Base-by-base conservation (phyloP, 495 filamentous ascomycete genomes). In the Aspergillus steynii region DNA sequence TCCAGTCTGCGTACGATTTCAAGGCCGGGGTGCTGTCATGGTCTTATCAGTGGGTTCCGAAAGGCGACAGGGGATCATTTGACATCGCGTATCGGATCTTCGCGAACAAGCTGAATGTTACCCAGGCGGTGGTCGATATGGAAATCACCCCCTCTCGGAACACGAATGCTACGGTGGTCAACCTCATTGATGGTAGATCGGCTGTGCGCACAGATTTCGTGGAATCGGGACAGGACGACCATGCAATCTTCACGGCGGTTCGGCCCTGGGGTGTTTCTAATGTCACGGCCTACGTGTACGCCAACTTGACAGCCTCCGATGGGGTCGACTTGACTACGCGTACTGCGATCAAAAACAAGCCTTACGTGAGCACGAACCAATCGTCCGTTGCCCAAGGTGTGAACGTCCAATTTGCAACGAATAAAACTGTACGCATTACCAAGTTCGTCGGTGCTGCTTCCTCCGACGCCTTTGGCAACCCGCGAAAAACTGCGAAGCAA, bases 21-120 rank as follows among this genome's bases (percentile, higher is more conserved):
- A 82, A 84, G 58, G 76, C 81, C 27, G 90, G 88, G 5, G 60
- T 88, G 34, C 72, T 86, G 55, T 81, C 77, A 2, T 92, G 90
- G 83, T 74, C 73, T 1, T 89, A 90, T 60, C 84, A 70, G 26
- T 93, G 90, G 90, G 83, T 77, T 2, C 90, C 89, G 2, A 61
- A 64, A 5, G 75, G 76, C 12, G 64, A 71, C 55, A 82, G 69
- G 52, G 74, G 76, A 1, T 77, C 80, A 0, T 86, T 84, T 60
- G 69, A 82, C 20, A 75, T 91, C 50, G 77, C 70, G 14, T 90
- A 87, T 69, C 79, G 81, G 15, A 78, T 87, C 48, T 84, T 89
- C 60, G 78, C 83, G 9, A 78, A 88, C 68, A 88, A 88, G 68
- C 72, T 87, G 42, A 77, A 83, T 51, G 70, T 86, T 61, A 89